Evolutionary conservation across 306 rosid genomes (phyloP).

Genomic region (Rosa lucieae): DNA sequence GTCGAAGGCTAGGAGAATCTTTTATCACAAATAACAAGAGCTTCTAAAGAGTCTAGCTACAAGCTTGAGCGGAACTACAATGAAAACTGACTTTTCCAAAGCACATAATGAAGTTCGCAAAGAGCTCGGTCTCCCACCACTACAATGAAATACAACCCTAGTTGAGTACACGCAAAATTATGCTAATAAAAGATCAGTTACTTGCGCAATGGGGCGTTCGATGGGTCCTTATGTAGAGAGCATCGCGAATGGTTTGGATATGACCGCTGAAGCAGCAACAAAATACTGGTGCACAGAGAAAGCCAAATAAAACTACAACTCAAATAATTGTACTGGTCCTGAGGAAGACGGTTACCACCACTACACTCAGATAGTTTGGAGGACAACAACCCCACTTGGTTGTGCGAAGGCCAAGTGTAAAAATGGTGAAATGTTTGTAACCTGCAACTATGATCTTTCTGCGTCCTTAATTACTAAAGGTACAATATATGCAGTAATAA

Average conservation of each 20-base stretch:
- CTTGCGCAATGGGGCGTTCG: constrained; percentile 55
- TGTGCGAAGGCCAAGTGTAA: constrained; percentile 48
- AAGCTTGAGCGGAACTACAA: too few relatives aligned
- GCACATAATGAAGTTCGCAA: background rate
- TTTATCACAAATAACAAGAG: too few relatives aligned
- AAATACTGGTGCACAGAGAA: constrained; percentile 54
- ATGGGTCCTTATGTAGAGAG: constrained; percentile 49
- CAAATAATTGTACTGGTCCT: constrained; percentile 36
- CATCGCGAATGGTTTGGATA: constrained; percentile 35
- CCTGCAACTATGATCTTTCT: constrained; percentile 54
- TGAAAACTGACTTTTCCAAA: too few relatives aligned
- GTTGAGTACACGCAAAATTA: constrained; percentile 44
- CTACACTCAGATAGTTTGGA: constrained; percentile 56
- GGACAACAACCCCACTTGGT: constrained; percentile 36
- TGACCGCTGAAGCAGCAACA: constrained; percentile 36
- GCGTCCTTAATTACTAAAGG: background rate
- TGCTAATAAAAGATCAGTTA: constrained; percentile 18
- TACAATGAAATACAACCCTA: constrained; percentile 21
- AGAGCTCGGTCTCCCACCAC: background rate
- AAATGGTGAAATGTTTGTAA: constrained; percentile 41
- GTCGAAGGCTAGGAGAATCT: too few relatives aligned
- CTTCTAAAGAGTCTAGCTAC: too few relatives aligned
- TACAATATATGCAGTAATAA: too few relatives aligned
- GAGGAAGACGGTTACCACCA: constrained; percentile 47
- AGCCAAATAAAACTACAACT: constrained; percentile 27